Evolutionary conservation across 768 basidiomycete species (phyloP).

Genomic region (Psilocybe cyanescens): DNA sequence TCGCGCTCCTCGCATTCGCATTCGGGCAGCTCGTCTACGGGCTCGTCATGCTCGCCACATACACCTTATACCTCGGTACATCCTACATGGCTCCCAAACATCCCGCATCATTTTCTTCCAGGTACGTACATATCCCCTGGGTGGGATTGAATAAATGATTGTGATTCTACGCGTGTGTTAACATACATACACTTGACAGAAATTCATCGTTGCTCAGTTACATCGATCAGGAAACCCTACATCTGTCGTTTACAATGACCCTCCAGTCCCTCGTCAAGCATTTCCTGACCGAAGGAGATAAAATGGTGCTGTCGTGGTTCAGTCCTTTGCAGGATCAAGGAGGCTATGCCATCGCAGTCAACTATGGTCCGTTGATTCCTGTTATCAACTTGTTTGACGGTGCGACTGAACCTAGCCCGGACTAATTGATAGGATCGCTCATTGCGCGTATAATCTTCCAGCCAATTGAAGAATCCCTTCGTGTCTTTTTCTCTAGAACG

Average conservation of each 20-base stretch:
- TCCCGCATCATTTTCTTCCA: constrained; percentile 10
- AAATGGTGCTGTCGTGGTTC: constrained; percentile 83
- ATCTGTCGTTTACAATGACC: constrained; percentile 83
- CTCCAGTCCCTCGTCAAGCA: constrained; percentile 92
- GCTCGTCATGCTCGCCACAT: constrained; percentile 55
- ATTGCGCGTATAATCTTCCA: constrained; percentile 93
- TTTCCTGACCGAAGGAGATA: constrained; percentile 94
- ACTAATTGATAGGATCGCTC: constrained; percentile 69
- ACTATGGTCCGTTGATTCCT: constrained; percentile 71
- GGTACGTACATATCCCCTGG: background rate
- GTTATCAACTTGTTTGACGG: background rate
- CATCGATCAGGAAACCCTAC: constrained; percentile 32
- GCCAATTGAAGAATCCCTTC: constrained; percentile 91
- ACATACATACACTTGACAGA: background rate
- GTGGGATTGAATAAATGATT: too few relatives aligned
- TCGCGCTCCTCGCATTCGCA: constrained; percentile 84
- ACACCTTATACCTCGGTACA: constrained; percentile 47
- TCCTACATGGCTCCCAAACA: constrained; percentile 35
- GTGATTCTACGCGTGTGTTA: too few relatives aligned
- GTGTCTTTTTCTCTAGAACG: constrained; percentile 85
- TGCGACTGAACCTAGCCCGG: background rate
- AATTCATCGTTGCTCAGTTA: constrained; percentile 1
- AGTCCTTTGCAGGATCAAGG: constrained; percentile 89
- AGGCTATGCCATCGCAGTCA: constrained; percentile 93
- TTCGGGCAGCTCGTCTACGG: constrained; percentile 83